Evolutionary conservation across 2,329 filamentous ascomycete species (phyloP).

Genomic region (Fusarium goolgardi): DNA sequence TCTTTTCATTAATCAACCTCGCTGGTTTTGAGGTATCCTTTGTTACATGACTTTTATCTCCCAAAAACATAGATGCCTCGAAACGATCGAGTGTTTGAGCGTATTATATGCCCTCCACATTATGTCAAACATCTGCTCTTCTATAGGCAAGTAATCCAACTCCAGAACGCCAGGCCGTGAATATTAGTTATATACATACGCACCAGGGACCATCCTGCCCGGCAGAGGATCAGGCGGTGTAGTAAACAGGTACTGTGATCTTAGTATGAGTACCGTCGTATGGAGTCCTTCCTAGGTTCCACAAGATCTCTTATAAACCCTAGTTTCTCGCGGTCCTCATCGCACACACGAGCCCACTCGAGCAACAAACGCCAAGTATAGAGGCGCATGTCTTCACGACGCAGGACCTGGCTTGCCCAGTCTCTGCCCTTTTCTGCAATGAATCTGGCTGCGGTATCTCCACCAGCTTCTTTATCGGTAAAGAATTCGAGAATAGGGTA

Average conservation of each 20-base stretch:
- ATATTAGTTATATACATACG: constrained; percentile 41
- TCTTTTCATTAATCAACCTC: constrained; percentile 19
- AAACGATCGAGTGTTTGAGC: constrained; percentile 1
- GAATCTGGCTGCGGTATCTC: constrained; percentile 66
- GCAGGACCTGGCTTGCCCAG: constrained; percentile 71
- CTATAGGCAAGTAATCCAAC: constrained; percentile 29
- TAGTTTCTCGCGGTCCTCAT: constrained; percentile 57
- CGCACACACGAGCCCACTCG: constrained; percentile 66
- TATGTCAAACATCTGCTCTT: constrained; percentile 25
- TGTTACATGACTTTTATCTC: constrained; percentile 12
- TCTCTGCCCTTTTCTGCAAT: constrained; percentile 69
- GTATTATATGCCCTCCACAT: constrained; percentile 27
- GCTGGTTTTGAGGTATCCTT: constrained; percentile 22
- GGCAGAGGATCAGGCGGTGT: constrained; percentile 15
- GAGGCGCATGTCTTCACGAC: constrained; percentile 73
- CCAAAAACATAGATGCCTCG: constrained; percentile 6
- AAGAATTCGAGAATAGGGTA: constrained; percentile 76
- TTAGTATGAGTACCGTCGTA: constrained; percentile 16
- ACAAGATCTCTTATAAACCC: constrained; percentile 59
- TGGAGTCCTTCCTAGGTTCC: constrained; percentile 33
- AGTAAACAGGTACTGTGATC: constrained; percentile 16
- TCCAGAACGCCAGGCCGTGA: constrained; percentile 46
- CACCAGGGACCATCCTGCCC: constrained; percentile 2
- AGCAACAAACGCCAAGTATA: constrained; percentile 72
- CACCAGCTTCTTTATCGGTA: constrained; percentile 59